Conservation (phyloP, 257 asterid genomes). For the Osmanthus fragrans region DNA sequence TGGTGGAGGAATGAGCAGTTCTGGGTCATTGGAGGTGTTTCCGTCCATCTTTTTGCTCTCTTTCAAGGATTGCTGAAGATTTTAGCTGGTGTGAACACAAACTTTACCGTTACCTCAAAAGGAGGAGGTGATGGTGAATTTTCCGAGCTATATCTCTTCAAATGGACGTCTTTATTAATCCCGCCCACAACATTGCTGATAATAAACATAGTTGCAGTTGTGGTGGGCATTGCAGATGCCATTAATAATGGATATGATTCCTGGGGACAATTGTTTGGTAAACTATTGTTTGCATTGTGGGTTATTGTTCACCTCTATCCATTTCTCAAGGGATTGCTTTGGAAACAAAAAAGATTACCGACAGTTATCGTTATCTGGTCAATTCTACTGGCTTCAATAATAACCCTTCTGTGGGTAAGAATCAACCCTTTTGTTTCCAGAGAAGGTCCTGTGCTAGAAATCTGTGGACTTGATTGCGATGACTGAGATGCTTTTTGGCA, state of each 20-base stretch:
- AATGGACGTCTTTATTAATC: conserved; percentile 77
- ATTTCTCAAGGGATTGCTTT: conserved; percentile 80
- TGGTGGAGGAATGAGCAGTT: conserved; percentile 99
- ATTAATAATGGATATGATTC: conserved; percentile 86
- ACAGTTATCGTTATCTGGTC: conserved; percentile 94
- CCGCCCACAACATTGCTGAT: conserved; percentile 76
- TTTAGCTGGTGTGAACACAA: conserved; percentile 76
- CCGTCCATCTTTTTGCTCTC: conserved; percentile 80
- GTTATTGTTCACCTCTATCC: conserved; percentile 90
- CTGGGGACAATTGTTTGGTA: conserved; percentile 88
- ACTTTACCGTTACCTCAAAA: conserved; percentile 85
- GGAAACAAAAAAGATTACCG: conserved; percentile 74
- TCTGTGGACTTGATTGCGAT: conserved; percentile 80
- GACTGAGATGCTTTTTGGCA: conserved; percentile 30
- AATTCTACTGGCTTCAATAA: conserved; percentile 63
- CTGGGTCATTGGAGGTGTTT: conserved; percentile 95
- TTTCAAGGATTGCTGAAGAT: conserved; percentile 88
- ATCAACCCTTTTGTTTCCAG: conserved; percentile 83
- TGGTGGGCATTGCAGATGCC: conserved; percentile 78
- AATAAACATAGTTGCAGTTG: conserved; percentile 68
- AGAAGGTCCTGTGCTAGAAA: conserved; percentile 76
- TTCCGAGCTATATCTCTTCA: conserved; percentile 71
- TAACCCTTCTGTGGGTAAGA: conserved; percentile 86
- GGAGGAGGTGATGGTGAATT: conserved; percentile 83
- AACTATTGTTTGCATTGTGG: conserved; percentile 77